These are phyloP conservation scores for Penstemon davidsonii DNA, from an alignment of 257 asterid species.

Conservation along the genomic window DNA sequence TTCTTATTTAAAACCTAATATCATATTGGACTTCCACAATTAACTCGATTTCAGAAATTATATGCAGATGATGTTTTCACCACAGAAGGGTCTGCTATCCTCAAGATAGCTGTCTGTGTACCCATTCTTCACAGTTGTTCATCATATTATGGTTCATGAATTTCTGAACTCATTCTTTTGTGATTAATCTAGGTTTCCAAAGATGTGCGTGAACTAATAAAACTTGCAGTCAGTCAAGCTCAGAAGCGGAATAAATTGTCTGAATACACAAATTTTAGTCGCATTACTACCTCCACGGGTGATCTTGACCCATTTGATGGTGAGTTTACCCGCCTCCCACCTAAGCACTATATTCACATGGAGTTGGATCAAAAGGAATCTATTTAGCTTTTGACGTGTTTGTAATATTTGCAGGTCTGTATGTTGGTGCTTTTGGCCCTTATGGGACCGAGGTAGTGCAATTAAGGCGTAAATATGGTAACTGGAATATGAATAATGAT, in stretches of 20 bases:
- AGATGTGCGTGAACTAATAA: conserved; percentile 82
- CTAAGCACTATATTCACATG: background rate
- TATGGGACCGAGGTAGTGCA: conserved; percentile 94
- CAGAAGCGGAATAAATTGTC: conserved; percentile 70
- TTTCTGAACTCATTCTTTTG: conserved; percentile 26
- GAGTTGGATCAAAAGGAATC: background rate
- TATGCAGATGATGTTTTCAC: background rate
- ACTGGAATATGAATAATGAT: conserved; percentile 60
- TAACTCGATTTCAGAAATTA: background rate
- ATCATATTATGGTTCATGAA: background rate
- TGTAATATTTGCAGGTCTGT: conserved; percentile 58
- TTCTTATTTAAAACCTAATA: too few relatives aligned
- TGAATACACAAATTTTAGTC: conserved; percentile 73
- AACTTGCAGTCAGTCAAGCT: conserved; percentile 82
- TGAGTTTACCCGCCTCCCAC: conserved; percentile 34
- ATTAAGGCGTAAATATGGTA: conserved; percentile 87
- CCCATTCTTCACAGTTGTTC: too few relatives aligned
- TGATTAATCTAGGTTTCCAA: conserved; percentile 54
- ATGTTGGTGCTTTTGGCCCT: conserved; percentile 98
- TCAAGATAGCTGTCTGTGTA: too few relatives aligned
- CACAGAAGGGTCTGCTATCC: too few relatives aligned
- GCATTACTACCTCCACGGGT: conserved; percentile 60
- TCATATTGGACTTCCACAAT: too few relatives aligned
- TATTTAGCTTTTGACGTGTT: conserved; percentile 23
- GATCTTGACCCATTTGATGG: conserved; percentile 96